Evolutionary conservation across 139 green algal genomes (phyloP), one percentile per base, ranked within the genome.

Genomic region (Gonium pectorale): DNA sequence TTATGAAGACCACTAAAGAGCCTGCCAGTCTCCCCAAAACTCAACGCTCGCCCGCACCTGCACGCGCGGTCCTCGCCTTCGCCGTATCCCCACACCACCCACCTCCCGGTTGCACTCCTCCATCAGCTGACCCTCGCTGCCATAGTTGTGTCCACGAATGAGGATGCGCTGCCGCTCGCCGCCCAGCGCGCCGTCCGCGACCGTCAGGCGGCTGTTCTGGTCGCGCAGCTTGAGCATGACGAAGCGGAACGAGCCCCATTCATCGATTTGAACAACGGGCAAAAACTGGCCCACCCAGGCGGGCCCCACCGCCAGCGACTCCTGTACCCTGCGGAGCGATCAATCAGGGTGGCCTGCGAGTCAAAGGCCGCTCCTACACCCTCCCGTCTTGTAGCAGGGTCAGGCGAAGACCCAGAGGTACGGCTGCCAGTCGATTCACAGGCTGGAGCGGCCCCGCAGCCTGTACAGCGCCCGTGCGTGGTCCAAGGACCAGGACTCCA

Each of bases 131-230:
- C 41, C 85, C 72, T 95, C 89, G 19, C 74, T 89, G 54, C 67
- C 66, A 41, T 91, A 87, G 79, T 95, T 95, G n/a, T 79, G 78
- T 7, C 94, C 94, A 0, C 94, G 89, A 44, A 97, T 71, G 31
- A 96, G 52, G 67, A 96, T 91, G 69, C 89, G 88, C 86, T 94
- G 89, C 46, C 80, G 83, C n/a, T 85, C 87, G 19, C 73, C 67
- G n/a, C 94, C 69, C 6, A 82, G 71, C 66, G 89, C 60, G 83
- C 92, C 74, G 33, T 44, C 56, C 27, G 27, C 9, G n/a, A n/a
- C n/a, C n/a, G n/a, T n/a, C n/a, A n/a, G n/a, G 26, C 54, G 31
- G 3, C 29, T 35, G 37, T 8, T 19, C 54, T 72, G 35, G 63
- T 79, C 74, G 2, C 35, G 51, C n/a, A 88, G 62, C 74, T 88